Percentiles rank a stretch among this genome's conserved stretches.
Evolutionary conservation across 1,284 basidiomycete species (phyloP).

Genomic region (Lentinus polychrous): DNA sequence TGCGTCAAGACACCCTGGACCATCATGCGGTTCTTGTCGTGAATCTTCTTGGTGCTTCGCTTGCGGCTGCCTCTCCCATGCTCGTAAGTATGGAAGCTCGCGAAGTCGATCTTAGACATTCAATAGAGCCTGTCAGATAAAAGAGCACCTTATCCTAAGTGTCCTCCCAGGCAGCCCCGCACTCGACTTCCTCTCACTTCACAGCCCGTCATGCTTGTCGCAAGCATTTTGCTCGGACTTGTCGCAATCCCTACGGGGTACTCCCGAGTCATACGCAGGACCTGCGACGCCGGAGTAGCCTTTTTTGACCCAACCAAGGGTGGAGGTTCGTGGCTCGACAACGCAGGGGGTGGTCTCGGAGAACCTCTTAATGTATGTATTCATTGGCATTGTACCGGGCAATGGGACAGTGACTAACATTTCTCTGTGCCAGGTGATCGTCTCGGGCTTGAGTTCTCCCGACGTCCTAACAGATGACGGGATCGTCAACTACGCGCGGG

Average conservation of each 20-base stretch:
- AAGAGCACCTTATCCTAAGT: no score
- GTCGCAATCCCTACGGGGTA: no score
- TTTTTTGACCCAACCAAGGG: conserved; percentile 37
- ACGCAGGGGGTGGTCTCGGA: conserved; percentile 42
- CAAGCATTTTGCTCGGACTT: no score
- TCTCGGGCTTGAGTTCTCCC: conserved; percentile 60
- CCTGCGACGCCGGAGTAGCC: conserved; percentile 14
- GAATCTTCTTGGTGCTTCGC: no score
- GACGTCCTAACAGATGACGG: conserved; percentile 61
- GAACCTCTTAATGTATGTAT: conserved; percentile 62
- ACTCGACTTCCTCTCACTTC: not conserved
- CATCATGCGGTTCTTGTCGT: no score
- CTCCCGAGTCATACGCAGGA: no score
- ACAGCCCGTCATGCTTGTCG: not conserved
- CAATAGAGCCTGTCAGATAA: no score
- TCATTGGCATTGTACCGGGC: not conserved
- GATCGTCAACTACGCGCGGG: conserved; percentile 49
- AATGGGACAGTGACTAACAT: not conserved
- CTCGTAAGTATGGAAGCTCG: no score
- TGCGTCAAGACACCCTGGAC: no score
- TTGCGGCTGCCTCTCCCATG: no score
- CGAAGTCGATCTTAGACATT: no score
- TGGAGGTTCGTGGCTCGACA: conserved; percentile 50
- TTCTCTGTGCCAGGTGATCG: conserved; percentile 47
- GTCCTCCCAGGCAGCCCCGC: no score